These are phyloP conservation scores for Claviceps maximensis DNA, from an alignment of 2,329 filamentous ascomycete species.

Conservation along the genomic window DNA sequence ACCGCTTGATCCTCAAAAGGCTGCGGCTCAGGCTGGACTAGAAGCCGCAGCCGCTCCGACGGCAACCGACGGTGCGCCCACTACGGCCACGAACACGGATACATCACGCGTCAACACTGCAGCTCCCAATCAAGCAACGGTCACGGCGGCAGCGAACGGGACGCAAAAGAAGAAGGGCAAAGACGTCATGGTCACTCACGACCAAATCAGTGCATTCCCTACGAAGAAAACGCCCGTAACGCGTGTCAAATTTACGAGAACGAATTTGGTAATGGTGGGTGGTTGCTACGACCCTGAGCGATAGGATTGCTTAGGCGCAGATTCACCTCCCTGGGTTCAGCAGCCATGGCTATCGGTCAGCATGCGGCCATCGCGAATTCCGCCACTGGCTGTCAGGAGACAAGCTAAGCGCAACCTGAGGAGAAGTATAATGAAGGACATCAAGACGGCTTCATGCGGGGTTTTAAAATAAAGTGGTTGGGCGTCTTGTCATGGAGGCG, in stretches of 20 bases:
- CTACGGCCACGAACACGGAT: slow-evolving; percentile 15
- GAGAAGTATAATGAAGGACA: neutral
- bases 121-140: slow-evolving; percentile 15
- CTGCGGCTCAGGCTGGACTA: slow-evolving; percentile 30
- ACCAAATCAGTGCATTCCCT: slow-evolving; percentile 88
- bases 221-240: slow-evolving; percentile 95
- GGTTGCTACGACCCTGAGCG: slow-evolving; percentile 51
- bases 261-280: slow-evolving; percentile 85
- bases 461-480: neutral
- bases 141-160: slow-evolving; percentile 15
- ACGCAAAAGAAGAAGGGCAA: slow-evolving; percentile 65
- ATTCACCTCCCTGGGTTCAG: slow-evolving; percentile 1
- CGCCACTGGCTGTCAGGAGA: slow-evolving; percentile 3
- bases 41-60: slow-evolving; percentile 29
- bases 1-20: slow-evolving; percentile 50
- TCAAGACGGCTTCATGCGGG: neutral
- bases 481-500: neutral
- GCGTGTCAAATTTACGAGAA: slow-evolving; percentile 84
- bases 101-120: slow-evolving; percentile 11
- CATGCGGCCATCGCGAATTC: slow-evolving; percentile 5
- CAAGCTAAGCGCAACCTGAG: slow-evolving; percentile 3
- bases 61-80: slow-evolving; percentile 30
- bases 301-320: slow-evolving; percentile 14
- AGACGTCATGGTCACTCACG: slow-evolving; percentile 77
- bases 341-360: neutral